phyloP scores from a whole-genome alignment of 345 rosid genomes.

The Citrus inodora region DNA sequence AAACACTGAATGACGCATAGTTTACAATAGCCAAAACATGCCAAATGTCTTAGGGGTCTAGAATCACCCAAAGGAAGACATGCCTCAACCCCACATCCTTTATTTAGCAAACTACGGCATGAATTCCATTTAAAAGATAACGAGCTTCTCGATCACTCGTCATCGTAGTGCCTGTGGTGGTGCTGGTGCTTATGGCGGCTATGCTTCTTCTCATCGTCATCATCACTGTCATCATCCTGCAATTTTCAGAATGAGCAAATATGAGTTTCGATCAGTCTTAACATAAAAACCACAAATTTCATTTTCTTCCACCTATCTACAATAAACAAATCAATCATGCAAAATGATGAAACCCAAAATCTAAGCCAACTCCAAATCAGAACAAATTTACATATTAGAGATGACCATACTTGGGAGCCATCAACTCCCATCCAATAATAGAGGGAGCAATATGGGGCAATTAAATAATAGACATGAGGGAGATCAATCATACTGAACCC shows the following conservation, averaged over 20 bases:
- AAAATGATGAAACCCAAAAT: background rate
- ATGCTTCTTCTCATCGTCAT: constrained; percentile 45
- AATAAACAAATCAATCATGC: background rate
- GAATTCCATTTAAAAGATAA: constrained; percentile 19
- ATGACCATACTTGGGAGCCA: background rate
- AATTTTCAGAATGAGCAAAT: constrained; percentile 5
- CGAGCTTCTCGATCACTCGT: constrained; percentile 37
- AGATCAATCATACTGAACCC: background rate
- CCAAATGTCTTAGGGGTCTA: background rate
- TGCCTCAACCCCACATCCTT: constrained; percentile 25
- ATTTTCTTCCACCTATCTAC: background rate
- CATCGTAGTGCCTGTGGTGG: constrained; percentile 51
- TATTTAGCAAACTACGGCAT: constrained; percentile 41
- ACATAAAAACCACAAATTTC: background rate
- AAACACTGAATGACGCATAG: background rate
- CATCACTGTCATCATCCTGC: constrained; percentile 63
- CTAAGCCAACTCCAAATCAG: background rate
- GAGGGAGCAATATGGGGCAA: background rate
- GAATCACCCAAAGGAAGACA: background rate
- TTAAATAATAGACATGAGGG: background rate
- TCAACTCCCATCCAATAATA: background rate
- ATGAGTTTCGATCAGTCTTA: background rate
- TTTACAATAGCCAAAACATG: background rate
- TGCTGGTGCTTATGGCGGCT: constrained; percentile 46
- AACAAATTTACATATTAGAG: background rate